Evolutionary conservation across 495 filamentous ascomycete species (phyloP).

Genomic region (Penicillium bovifimosum): DNA sequence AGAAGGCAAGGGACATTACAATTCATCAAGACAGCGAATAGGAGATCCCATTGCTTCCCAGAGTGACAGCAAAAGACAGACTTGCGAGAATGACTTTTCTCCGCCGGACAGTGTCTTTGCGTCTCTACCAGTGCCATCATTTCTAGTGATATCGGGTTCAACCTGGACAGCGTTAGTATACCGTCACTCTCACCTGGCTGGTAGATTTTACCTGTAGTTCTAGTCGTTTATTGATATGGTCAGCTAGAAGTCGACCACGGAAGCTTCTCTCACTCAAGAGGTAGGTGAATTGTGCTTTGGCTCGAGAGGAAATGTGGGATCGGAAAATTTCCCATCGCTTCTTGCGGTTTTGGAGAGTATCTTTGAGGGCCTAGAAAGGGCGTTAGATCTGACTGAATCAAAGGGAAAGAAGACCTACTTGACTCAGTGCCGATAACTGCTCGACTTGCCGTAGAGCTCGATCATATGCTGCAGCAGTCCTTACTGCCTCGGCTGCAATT

Average conservation of each 20-base stretch:
- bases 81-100: slow-evolving; percentile 95
- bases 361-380: slow-evolving; percentile 48
- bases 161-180: slow-evolving; percentile 37
- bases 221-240: slow-evolving; percentile 66
- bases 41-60: slow-evolving; percentile 99
- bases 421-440: slow-evolving; percentile 48
- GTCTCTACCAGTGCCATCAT: slow-evolving; percentile 60
- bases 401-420: slow-evolving; percentile 29
- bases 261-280: slow-evolving; percentile 85
- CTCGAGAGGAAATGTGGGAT: slow-evolving; percentile 72
- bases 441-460: slow-evolving; percentile 42
- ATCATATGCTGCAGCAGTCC: slow-evolving; percentile 38
- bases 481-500: slow-evolving; percentile 48
- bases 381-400: neutral
- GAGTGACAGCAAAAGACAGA: slow-evolving; percentile 83
- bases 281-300: slow-evolving; percentile 79
- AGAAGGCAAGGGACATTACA: slow-evolving; percentile 44
- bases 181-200: slow-evolving; percentile 1
- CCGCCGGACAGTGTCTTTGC: slow-evolving; percentile 92
- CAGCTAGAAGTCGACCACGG: slow-evolving; percentile 70
- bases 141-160: slow-evolving; percentile 72
- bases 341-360: slow-evolving; percentile 62
- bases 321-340: slow-evolving; percentile 78
- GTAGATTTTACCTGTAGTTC: slow-evolving; percentile 59
- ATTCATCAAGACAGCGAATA: slow-evolving; percentile 93